Evolutionary conservation across 306 rosid species (phyloP).

Genomic region (Quercus dentata): DNA sequence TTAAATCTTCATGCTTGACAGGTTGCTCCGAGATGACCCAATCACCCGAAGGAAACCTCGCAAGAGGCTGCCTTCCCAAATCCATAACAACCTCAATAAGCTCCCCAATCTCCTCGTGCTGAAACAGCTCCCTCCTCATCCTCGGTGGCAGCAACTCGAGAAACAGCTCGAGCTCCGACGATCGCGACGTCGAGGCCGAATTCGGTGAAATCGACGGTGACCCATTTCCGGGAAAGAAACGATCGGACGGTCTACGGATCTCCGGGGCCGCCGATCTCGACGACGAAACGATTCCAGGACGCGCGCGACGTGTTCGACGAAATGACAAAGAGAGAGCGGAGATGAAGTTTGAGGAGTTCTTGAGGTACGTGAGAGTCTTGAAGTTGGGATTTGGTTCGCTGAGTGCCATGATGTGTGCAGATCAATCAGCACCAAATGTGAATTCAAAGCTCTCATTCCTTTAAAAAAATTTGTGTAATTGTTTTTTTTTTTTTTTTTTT

Average conservation of each 20-base stretch:
- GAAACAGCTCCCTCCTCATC: constrained; percentile 58
- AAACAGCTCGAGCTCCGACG: constrained; percentile 62
- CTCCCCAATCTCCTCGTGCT: constrained; percentile 60
- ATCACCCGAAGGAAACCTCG: constrained; percentile 90
- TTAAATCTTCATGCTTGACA: constrained; percentile 56
- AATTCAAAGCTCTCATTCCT: constrained; percentile 62
- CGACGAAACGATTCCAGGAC: constrained; percentile 37
- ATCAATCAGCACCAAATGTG: constrained; percentile 65
- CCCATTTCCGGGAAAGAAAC: constrained; percentile 51
- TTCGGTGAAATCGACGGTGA: constrained; percentile 18
- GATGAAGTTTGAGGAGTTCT: constrained; percentile 37
- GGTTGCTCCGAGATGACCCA: constrained; percentile 76
- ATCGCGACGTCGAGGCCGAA: constrained; percentile 37
- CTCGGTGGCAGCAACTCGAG: constrained; percentile 64
- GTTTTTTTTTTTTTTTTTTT: neutral
- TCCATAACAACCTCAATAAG: constrained; percentile 95
- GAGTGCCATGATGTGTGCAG: constrained; percentile 57
- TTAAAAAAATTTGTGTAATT: neutral
- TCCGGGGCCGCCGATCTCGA: constrained; percentile 43
- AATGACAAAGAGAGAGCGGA: constrained; percentile 45
- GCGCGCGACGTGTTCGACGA: constrained; percentile 44
- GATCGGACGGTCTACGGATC: constrained; percentile 81
- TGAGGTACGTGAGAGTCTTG: constrained; percentile 39
- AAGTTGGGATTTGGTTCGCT: constrained; percentile 45
- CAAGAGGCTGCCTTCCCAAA: constrained; percentile 85